Evolutionary conservation across 805 yeast genomes (phyloP), one percentile per base, ranked within the genome.

Genomic region (Schwanniomyces yamadae): DNA sequence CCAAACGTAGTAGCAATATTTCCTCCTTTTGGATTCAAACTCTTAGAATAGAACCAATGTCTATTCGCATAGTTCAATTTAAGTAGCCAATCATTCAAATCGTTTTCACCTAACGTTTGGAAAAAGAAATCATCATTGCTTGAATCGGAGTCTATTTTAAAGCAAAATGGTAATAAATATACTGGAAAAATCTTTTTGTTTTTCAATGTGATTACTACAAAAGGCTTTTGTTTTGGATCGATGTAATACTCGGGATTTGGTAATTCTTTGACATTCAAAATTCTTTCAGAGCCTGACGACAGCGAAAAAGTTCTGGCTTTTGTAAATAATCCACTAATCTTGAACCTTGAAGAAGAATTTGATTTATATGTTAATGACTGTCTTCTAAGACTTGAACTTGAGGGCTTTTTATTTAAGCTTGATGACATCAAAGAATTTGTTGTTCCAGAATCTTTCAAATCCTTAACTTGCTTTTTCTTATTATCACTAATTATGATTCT

Each of bases 51-150:
- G 48, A 66, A 77, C 82, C 82, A 77, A 49, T 77, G 81, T 21
- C 73, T 63, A 39, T 69, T 71, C 9, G 78, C 70, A 43, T 57
- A 73, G 37, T 62, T 67, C 37, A 75, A 49, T 40, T 62, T 65
- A 28, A 65, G 61, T 28, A 86, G 66, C 98, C 97, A 90, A 28
- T 80, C 87, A 34, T 75, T 77, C 37, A 83, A 75, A 20, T 85
- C 95, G 1, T 52, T 42, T 5, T 78, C 81, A 42, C 59, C 66
- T 0, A 73, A 53, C 0, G 91, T 82, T 57, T 91, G 96, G 49
- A 90, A 71, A 25, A 78, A 66, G 51, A 63, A 73, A 38, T 82
- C 85, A 10, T 73, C 74, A 39, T 71, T 61, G 46, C 68, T 48
- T 52, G 60, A 45, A 45, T 65, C 69, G 21, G 65, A 49, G 40